Evolutionary conservation across 1,139 yeast species (phyloP).

Genomic region (Ashbya aceris): DNA sequence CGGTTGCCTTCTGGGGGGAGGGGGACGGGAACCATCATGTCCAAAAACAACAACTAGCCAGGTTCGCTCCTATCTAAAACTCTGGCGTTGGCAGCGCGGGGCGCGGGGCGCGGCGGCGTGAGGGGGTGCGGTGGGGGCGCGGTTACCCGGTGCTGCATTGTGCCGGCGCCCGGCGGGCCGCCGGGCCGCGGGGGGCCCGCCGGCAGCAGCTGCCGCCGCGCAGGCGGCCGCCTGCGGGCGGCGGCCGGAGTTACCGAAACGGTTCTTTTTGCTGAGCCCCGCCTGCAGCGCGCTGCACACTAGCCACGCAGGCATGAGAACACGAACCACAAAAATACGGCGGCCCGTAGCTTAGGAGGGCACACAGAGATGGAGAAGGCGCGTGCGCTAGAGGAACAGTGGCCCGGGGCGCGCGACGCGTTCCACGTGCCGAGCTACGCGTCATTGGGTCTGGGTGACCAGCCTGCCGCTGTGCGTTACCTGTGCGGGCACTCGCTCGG

Average conservation of each 20-base stretch:
- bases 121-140: not conserved
- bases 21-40: slow-evolving; percentile 1
- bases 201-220: not conserved
- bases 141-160: not conserved
- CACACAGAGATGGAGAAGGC: too few species aligned
- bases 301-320: too few species aligned
- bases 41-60: not conserved
- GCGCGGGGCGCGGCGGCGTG: not conserved
- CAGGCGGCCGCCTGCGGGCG: too few species aligned
- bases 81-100: too few species aligned
- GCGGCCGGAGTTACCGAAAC: not conserved
- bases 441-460: slow-evolving; percentile 39
- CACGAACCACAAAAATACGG: too few species aligned
- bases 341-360: too few species aligned
- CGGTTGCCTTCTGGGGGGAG: slow-evolving; percentile 1
- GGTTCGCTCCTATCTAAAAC: not conserved
- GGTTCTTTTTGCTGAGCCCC: slow-evolving; percentile 1
- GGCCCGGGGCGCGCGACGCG: slow-evolving; percentile 22
- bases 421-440: slow-evolving; percentile 54
- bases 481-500: slow-evolving; percentile 91
- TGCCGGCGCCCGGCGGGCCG: not conserved
- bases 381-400: too few species aligned
- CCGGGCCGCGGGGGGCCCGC: not conserved
- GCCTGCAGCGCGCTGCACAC: not conserved
- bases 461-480: slow-evolving; percentile 35